Evolutionary conservation across 78 protist species (phyloP), one percentile per base, ranked within the genome.

Genomic region (Tieghemostelium lacteum): DNA sequence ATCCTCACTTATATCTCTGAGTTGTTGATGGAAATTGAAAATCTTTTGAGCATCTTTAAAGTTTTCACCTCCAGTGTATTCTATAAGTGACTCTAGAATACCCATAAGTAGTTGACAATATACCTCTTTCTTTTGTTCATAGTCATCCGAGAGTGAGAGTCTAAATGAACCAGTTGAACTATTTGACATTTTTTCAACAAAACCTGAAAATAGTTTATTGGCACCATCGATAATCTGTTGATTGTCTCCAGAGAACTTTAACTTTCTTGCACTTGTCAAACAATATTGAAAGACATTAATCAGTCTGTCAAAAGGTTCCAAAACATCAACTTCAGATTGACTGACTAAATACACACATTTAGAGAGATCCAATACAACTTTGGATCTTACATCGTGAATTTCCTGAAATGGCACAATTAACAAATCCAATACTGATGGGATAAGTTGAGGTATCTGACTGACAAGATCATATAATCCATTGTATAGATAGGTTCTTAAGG

Each of bases 251-350:
- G 45, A 22, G 37, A 42, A 19, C 19, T 71, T 17, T 19, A 16
- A 6, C 31, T 71, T 42, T 6, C 20, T 24, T 36, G 78, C 37
- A 17, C 8, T 50, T 65, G 28, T 40, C 10, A 69, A 10, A 83
- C 91, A 83, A 24, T 37, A 57, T 70, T 83, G 91, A 14, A 83
- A 58, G 58, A 76, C 66, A 60, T 83, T 31, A 16, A 83, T 63
- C 14, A 83, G 33, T 16, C 55, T 66, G 31, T 83, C 91, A 22
- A 83, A 31, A 69, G 91, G 91, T 42, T 83, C 91, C 26, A 20
- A 16, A n/a, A 78, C 31, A 6, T 20, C 54, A 14, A 24, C 2
- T 3, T 20, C 26, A 24, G 54, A 12, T 0, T 14, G 37, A 31
- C 24, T 20, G 16, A 31, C 33, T 1, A 66, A 12, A 4, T 78